Evolutionary conservation across 495 filamentous ascomycete species (phyloP).

Genomic region (Aspergillus ellipticus): DNA sequence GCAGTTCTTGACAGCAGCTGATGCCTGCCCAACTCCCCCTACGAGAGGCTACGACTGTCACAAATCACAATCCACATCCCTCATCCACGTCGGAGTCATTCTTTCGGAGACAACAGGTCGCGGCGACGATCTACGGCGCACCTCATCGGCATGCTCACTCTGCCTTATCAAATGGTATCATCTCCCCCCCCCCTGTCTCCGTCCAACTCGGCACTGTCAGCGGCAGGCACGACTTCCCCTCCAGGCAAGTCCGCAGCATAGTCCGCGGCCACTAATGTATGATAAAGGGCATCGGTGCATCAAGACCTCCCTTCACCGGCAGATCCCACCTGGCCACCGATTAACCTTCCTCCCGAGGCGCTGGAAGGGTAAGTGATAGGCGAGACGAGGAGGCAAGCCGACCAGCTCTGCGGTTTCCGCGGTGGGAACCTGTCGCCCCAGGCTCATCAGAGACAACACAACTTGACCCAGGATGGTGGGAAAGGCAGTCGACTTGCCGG

Average conservation of each 20-base stretch:
- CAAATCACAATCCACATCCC: too few species aligned
- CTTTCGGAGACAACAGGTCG: too few species aligned
- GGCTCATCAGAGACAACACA: too few species aligned
- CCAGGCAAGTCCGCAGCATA: not conserved
- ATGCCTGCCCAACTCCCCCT: not conserved
- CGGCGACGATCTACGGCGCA: too few species aligned
- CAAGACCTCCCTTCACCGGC: not conserved
- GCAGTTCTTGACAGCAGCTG: not conserved
- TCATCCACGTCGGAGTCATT: too few species aligned
- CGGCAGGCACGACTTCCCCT: not conserved
- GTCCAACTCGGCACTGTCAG: not conserved
- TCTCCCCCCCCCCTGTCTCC: not conserved
- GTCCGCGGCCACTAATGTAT: slow-evolving; percentile 3
- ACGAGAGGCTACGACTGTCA: too few species aligned
- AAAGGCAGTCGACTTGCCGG: too few species aligned
- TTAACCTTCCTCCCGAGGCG: not conserved
- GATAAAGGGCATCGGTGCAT: not conserved
- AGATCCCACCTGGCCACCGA: not conserved
- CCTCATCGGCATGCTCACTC: too few species aligned
- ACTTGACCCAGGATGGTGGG: too few species aligned
- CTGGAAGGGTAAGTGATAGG: not conserved
- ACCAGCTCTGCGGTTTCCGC: not conserved
- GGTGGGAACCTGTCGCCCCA: too few species aligned
- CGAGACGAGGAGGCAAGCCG: not conserved
- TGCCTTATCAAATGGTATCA: too few species aligned